Evolutionary conservation across 805 yeast species (phyloP), one percentile per base, ranked within the genome.

Genomic region (Yarrowia sp.): DNA sequence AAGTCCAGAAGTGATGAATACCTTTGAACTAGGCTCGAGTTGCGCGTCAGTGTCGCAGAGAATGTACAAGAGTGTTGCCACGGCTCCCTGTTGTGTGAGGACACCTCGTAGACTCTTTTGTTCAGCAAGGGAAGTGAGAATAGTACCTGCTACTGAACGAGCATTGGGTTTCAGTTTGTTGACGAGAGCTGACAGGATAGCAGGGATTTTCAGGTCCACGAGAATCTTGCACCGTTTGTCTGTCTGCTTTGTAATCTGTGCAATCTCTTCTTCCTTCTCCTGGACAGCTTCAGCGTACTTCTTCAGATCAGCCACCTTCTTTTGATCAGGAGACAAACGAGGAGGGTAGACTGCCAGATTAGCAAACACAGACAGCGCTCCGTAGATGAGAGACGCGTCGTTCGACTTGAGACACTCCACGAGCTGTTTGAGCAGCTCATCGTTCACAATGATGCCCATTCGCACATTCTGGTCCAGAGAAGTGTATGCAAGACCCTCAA

Each of bases 401-500:
- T 49, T 38, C 10, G 48, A 48, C 46, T 71, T 66, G 40, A 69
- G 66, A 41, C 63, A 43, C 58, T 69, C 40, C 46, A 71, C 52
- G 40, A 76, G 70, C 8, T 67, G 63, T n/a, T 69, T 72, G 10
- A 79, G 58, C n/a, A 71, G 65, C 15, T 63, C 56, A 12, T 65
- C 52, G 49, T 71, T 71, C 1, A 22, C 48, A n/a, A 70, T 71
- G 22, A 74, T 46, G 10, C 77, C 72, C 38, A 69, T 46, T 58
- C 77, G 76, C 45, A 79, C 81, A 7, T 73, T 53, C 8, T 75
- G 69, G 26, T 77, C 71, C 36, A 74, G 32, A 10, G 80, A 73
- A 4, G 82, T 75, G 67, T 78, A 75, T 3, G 81, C 79, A 19
- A 80, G 75, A 0, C 81, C 81, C 69, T 80, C 82, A 15, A 78